These are phyloP conservation scores for Monosporascus sp. DNA, from an alignment of 2,329 filamentous ascomycete genomes.

Conservation along the genomic window DNA sequence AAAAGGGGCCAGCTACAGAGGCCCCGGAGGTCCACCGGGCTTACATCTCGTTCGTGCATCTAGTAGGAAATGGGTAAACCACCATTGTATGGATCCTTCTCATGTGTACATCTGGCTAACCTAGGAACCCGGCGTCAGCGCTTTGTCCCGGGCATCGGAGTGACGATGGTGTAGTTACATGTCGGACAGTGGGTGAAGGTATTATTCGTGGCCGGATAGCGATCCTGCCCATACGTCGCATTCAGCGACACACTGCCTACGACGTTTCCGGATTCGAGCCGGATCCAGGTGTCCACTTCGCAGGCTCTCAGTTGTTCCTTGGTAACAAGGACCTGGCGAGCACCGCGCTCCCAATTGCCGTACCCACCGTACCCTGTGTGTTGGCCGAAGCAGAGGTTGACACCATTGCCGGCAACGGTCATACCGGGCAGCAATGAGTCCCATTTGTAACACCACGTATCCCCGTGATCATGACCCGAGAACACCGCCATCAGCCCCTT, in stretches of 20 bases:
- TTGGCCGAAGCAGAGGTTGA: conserved; percentile 52
- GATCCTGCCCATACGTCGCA: conserved; percentile 51
- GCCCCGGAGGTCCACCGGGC: too few relatives aligned
- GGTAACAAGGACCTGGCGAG: conserved; percentile 48
- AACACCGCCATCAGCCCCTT: conserved; percentile 53
- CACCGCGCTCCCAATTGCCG: conserved; percentile 57
- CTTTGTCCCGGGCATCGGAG: background rate
- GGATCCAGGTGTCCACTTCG: conserved; percentile 54
- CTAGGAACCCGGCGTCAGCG: too few relatives aligned
- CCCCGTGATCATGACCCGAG: conserved; percentile 62
- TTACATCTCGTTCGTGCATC: too few relatives aligned
- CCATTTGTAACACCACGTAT: conserved; percentile 54
- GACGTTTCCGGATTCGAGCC: conserved; percentile 49
- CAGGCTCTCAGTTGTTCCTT: conserved; percentile 32
- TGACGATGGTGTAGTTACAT: conserved; percentile 14
- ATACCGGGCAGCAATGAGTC: conserved; percentile 24
- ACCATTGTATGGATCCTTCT: too few relatives aligned
- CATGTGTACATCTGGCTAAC: too few relatives aligned
- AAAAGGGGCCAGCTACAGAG: too few relatives aligned
- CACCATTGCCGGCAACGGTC: conserved; percentile 31
- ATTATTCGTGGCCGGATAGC: conserved; percentile 42
- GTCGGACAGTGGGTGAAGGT: conserved; percentile 25
- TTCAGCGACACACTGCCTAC: conserved; percentile 52
- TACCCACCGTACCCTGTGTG: conserved; percentile 69
- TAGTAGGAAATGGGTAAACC: too few relatives aligned